phyloP scores from a whole-genome alignment of 306 rosid species.

The Begonia loranthoides region DNA sequence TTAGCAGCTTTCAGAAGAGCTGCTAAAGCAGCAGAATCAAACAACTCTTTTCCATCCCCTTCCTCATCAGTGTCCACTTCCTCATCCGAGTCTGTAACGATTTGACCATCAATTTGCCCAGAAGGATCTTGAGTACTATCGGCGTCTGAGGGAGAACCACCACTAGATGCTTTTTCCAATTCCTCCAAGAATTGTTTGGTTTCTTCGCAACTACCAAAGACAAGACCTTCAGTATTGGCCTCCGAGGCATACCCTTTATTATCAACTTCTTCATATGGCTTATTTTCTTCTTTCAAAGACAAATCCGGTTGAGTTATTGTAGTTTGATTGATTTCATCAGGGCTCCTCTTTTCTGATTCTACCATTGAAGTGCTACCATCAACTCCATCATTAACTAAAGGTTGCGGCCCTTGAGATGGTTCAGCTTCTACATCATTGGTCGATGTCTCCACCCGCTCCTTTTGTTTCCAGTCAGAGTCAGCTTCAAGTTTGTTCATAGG shows the following conservation, averaged over 20 bases:
- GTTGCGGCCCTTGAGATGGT: constrained; percentile 4
- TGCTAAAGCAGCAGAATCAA: constrained; percentile 86
- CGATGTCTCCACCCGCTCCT: constrained; percentile 1
- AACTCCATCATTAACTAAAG: constrained; percentile 7
- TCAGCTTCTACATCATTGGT: constrained; percentile 12
- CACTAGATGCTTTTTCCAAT: constrained; percentile 41
- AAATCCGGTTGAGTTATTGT: constrained; percentile 13
- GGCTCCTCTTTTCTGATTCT: constrained; percentile 10
- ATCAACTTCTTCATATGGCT: constrained; percentile 23
- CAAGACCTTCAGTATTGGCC: constrained; percentile 40
- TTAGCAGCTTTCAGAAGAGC: constrained; percentile 92
- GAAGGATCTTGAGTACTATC: constrained; percentile 39
- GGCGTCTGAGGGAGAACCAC: constrained; percentile 32
- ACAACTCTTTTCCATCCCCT: constrained; percentile 70
- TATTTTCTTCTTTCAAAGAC: constrained; percentile 11
- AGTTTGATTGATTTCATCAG: constrained; percentile 15
- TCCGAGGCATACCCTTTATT: constrained; percentile 33
- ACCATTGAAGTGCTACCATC: constrained; percentile 7
- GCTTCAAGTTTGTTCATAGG: constrained; percentile 12
- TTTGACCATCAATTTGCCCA: constrained; percentile 75
- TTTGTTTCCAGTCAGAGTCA: constrained; percentile 8
- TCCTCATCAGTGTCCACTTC: constrained; percentile 82
- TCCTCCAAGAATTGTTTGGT: constrained; percentile 54
- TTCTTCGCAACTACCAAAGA: constrained; percentile 60
- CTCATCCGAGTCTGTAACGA: constrained; percentile 81